Percentiles rank a stretch among this genome's conserved stretches.
phyloP scores from a whole-genome alignment of 1,139 yeast genomes.

The Debaryomyces sp. region DNA sequence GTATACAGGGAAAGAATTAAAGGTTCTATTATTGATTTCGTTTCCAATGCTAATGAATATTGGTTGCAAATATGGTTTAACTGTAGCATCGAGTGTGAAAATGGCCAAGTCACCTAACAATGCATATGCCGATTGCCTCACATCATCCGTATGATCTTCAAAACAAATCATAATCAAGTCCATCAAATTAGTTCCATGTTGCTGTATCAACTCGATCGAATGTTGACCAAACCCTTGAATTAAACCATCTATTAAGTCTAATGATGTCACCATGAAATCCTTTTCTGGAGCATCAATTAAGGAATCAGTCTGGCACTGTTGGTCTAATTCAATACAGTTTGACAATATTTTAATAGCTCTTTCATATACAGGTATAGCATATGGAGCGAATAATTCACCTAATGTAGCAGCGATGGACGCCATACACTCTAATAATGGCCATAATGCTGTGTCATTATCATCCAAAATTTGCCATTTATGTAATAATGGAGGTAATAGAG shows the following conservation, averaged over 20 bases:
- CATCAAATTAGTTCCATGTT: conserved; percentile 50
- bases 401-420: conserved; percentile 88
- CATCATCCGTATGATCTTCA: conserved; percentile 79
- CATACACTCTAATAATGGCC: conserved; percentile 93
- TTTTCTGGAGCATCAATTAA: conserved; percentile 79
- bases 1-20: conserved; percentile 61
- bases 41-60: conserved; percentile 67
- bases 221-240: conserved; percentile 82
- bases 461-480: conserved; percentile 72
- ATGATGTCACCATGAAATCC: conserved; percentile 85
- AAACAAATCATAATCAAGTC: conserved; percentile 70
- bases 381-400: conserved; percentile 84
- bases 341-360: conserved; percentile 73
- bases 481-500: conserved; percentile 78
- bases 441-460: conserved; percentile 80
- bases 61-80: conserved; percentile 58
- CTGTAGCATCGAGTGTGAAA: conserved; percentile 53
- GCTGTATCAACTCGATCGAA: conserved; percentile 58
- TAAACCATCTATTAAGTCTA: conserved; percentile 89
- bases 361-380: conserved; percentile 85
- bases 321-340: conserved; percentile 69
- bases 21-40: conserved; percentile 59
- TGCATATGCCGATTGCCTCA: conserved; percentile 91
- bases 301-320: conserved; percentile 68
- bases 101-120: conserved; percentile 86